Base-by-base conservation (phyloP, 345 rosid genomes). In the Trapa bicornis region DNA sequence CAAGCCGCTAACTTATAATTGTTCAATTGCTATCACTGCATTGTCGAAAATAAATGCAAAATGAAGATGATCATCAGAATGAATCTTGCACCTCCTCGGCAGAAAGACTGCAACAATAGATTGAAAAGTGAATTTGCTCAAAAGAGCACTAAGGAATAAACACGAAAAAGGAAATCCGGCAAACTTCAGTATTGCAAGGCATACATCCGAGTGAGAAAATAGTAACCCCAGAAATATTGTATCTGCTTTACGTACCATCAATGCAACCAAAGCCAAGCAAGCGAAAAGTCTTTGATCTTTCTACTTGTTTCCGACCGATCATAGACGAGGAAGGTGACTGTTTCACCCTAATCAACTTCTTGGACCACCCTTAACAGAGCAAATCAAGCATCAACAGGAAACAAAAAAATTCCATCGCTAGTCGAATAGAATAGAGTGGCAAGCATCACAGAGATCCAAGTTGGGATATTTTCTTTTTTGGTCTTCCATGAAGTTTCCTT, bases 401-500 rank as follows among this genome's bases (percentile, higher is more conserved):
- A 43, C 22, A 16, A 45, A 22, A 22, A 22, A 22, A 67, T 36
- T 14, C 69, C 50, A 37, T n/a, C 38, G 65, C 71, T 58, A 57
- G 71, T 68, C 33, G 64, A 60, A 11, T 52, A 22, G 29, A 22
- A 22, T 22, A 22, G 17, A 50, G 6, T 68, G 29, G 29, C 29
- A 22, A 22, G 71, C 71, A 68, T 68, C 41, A 53, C 36, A 60
- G 39, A 37, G 1, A 17, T 13, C 22, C 7, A 60, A 48, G 37
- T 53, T 36, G 38, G 36, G 37, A 5, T 38, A 39, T 37, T 65
- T 38, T 37, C 29, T 33, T 42, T 66, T 48, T 67, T 41, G 62
- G 69, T 22, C 74, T 52, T 72, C 71, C 17, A 65, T 66, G 68
- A 68, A 76, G 63, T 69, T 72, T 74, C 58, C 48, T 15, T 22